Evolutionary conservation across 2,329 filamentous ascomycete species (phyloP).

Genomic region (Fragosphaeria purpurea): DNA sequence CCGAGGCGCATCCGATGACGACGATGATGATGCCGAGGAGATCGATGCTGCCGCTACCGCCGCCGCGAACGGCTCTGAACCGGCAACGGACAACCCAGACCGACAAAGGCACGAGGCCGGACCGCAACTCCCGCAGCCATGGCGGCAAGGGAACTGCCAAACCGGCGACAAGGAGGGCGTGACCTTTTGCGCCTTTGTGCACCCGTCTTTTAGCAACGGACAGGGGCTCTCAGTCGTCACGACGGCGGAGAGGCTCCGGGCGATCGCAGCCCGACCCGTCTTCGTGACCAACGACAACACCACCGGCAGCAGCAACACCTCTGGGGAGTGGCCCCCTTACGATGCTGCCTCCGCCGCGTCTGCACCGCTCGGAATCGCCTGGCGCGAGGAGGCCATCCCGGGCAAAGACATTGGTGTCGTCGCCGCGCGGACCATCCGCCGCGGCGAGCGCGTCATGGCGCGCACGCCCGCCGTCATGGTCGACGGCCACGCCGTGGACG

Average conservation of each 20-base stretch:
- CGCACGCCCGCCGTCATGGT: conserved; percentile 23
- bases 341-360: background rate
- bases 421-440: conserved; percentile 17
- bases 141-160: background rate
- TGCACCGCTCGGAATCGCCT: background rate
- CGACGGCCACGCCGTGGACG: conserved; percentile 18
- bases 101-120: background rate
- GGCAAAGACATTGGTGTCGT: conserved; percentile 24
- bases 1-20: too few relatives aligned
- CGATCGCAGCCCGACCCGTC: background rate
- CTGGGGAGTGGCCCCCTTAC: background rate
- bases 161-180: background rate
- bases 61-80: too few relatives aligned
- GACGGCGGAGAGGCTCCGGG: background rate
- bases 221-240: conserved; percentile 4
- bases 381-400: conserved; percentile 15
- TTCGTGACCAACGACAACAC: background rate
- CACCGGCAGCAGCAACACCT: background rate
- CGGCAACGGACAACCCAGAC: background rate
- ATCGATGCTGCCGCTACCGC: too few relatives aligned
- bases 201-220: background rate
- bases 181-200: background rate
- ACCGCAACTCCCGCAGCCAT: background rate
- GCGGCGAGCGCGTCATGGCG: conserved; percentile 20
- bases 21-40: too few relatives aligned